Base-by-base conservation (phyloP, 805 yeast genomes). In the Metschnikowia peoriensis region DNA sequence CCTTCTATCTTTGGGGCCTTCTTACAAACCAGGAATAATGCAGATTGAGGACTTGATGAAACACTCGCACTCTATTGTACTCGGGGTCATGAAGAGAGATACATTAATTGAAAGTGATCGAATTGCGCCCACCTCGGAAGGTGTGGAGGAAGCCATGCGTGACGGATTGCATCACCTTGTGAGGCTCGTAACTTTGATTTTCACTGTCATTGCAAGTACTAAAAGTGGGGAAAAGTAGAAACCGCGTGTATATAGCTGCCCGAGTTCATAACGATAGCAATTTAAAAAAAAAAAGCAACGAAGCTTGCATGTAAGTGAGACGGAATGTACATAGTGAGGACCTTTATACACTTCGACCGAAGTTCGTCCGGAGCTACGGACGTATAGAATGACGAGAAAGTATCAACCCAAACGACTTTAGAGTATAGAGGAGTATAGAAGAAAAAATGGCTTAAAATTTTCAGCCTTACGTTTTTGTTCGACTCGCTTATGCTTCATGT, bases 1-100 rank as follows among this genome's bases (percentile, higher is more conserved):
- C 7, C 69, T 87, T 4, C 71, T 91, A 9, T 82, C 96, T 1
- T 80, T 88, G 75, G 96, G 97, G 0, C 85, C 92, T 5, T 83
- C 85, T 41, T 89, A 89, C 66, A 77, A 75, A 53, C 75, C 80
- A 0, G 83, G 87, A 14, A 73, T 84, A 9, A 62, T 67, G 7
- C 83, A 80, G 57, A 85, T 84, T 0, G 75, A 72, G 47, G 73
- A 68, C 4, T 65, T 90, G 42, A 62, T 88, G 61, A 61, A 65
- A 8, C 78, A 78, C 44, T 83, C 83, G 64, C 74, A 79, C 46
- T 79, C 75, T 49, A 66, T 89, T 49, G 73, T 85, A 16, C 77
- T 80, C 44, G 88, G 90, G 2, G 75, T 85, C 1, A 65, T 86
- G 67, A 85, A 85, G 62, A 77, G 83, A 55, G 89, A 84, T 55